Conservation (phyloP, 108 stramenopile genomes). For the Cyclotella choctawhatcheeana region DNA sequence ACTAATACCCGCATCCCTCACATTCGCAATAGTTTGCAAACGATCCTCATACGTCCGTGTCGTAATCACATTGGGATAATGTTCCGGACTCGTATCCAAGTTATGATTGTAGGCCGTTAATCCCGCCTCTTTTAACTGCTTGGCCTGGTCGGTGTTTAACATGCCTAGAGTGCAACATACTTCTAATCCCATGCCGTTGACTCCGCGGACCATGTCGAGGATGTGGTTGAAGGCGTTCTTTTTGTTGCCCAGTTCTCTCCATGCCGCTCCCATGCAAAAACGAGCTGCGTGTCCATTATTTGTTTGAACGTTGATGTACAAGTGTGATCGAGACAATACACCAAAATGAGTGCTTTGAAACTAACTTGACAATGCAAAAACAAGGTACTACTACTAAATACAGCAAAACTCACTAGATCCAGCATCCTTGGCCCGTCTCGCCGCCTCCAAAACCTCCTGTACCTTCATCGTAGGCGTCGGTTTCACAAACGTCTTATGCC, state of each 20-base stretch:
- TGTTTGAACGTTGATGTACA: no score
- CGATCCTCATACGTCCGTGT: constrained; percentile 97
- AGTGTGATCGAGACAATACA: no score
- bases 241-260: constrained; percentile 98
- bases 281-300: no score
- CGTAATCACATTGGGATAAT: constrained; percentile 95
- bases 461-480: constrained; percentile 98
- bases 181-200: constrained; percentile 94
- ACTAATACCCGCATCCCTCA: constrained; percentile 95
- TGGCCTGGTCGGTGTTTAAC: constrained; percentile 95
- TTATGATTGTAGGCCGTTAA: constrained; percentile 99
- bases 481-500: constrained; percentile 98
- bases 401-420: constrained; percentile 97
- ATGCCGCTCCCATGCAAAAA: constrained; percentile 99
- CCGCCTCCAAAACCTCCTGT: constrained; percentile 95
- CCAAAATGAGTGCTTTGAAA: no score
- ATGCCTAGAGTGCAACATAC: constrained; percentile 98
- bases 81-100: constrained; percentile 95
- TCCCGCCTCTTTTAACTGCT: constrained; percentile 96
- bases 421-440: constrained; percentile 93
- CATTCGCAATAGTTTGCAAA: constrained; percentile 94
- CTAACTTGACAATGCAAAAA: no score
- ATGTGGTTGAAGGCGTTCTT: constrained; percentile 97
- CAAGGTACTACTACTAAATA: no score
- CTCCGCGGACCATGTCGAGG: constrained; percentile 93